Evolutionary conservation across 2,329 filamentous ascomycete species (phyloP).

Genomic region (Stylonectria norvegica): DNA sequence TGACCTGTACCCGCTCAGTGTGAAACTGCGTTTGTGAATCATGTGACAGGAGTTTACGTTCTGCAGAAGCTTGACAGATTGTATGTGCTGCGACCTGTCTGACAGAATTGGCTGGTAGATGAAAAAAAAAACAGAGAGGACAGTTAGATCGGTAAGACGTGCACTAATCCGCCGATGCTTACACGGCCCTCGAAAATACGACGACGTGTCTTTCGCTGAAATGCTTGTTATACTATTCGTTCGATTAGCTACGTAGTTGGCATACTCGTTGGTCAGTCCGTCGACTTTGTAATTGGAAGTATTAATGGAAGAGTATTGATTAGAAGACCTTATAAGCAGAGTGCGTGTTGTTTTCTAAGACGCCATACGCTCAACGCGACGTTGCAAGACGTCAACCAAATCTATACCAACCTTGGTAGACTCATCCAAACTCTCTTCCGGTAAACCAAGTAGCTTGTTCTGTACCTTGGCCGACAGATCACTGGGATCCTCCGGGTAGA

Average conservation of each 20-base stretch:
- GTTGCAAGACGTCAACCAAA: constrained; percentile 31
- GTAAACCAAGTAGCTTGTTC: constrained; percentile 52
- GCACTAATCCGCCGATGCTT: too few relatives aligned
- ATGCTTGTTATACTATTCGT: too few relatives aligned
- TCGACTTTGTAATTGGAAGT: background rate
- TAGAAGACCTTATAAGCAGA: background rate
- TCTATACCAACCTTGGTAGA: constrained; percentile 46
- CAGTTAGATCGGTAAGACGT: too few relatives aligned
- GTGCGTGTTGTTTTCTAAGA: constrained; percentile 5
- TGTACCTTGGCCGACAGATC: constrained; percentile 37
- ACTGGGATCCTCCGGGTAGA: constrained; percentile 35
- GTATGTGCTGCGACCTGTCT: too few relatives aligned
- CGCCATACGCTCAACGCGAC: constrained; percentile 16
- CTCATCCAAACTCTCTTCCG: constrained; percentile 53
- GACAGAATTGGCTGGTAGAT: too few relatives aligned
- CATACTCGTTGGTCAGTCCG: background rate
- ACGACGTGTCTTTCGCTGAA: too few relatives aligned
- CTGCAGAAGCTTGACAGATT: too few relatives aligned
- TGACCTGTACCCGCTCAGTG: too few relatives aligned
- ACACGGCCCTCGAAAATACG: too few relatives aligned
- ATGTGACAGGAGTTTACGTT: too few relatives aligned
- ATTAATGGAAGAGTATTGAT: background rate
- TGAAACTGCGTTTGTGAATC: too few relatives aligned
- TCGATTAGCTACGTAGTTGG: background rate
- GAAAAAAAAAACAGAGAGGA: too few relatives aligned